These are phyloP conservation scores for Chaetomium globosum DNA, from an alignment of 2,329 filamentous ascomycete species.

Conservation along the genomic window DNA sequence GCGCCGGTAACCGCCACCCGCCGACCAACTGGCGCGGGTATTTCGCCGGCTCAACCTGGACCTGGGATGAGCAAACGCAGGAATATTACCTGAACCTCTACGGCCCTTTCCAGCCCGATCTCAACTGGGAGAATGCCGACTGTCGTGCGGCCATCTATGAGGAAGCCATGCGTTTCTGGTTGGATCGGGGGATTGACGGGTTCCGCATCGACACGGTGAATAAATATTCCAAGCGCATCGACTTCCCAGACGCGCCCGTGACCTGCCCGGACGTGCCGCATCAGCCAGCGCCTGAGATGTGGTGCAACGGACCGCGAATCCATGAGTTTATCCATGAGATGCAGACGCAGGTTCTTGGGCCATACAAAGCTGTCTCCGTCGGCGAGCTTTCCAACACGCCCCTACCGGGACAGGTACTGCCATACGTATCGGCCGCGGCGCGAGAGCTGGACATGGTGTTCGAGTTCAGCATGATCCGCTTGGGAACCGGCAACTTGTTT, in stretches of 20 bases:
- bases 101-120: constrained; percentile 47
- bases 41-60: constrained; percentile 66
- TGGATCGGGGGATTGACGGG: constrained; percentile 70
- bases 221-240: constrained; percentile 66
- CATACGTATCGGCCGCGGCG: constrained; percentile 39
- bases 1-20: constrained; percentile 62
- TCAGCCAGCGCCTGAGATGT: constrained; percentile 59
- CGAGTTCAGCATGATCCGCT: constrained; percentile 58
- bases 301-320: constrained; percentile 68
- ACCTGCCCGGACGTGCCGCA: constrained; percentile 49
- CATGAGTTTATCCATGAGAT: constrained; percentile 70
- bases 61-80: constrained; percentile 68
- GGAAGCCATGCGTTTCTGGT: constrained; percentile 76
- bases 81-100: constrained; percentile 81
- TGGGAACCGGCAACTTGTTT: constrained; percentile 60
- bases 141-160: constrained; percentile 71
- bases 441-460: constrained; percentile 63
- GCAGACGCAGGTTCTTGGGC: constrained; percentile 57
- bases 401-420: constrained; percentile 57
- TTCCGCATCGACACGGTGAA: constrained; percentile 78
- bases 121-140: constrained; percentile 62
- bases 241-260: constrained; percentile 59
- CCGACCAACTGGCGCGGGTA: constrained; percentile 74
- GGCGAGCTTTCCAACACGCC: constrained; percentile 68
- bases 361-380: constrained; percentile 68